Base-by-base conservation (phyloP, 352 stramenopile genomes). In the Phytophthora megakarya region DNA sequence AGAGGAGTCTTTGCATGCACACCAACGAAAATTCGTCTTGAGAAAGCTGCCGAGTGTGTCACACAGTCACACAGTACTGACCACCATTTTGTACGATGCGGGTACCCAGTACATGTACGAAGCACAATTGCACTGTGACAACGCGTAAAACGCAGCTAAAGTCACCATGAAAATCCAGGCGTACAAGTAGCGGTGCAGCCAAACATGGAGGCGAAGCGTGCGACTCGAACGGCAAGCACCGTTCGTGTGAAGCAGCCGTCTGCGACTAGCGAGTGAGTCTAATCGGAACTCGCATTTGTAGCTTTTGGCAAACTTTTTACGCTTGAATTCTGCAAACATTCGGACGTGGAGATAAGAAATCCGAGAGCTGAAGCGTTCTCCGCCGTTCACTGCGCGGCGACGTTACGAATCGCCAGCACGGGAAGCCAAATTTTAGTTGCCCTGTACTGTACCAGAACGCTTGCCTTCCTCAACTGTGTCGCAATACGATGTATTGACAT, bases 211-310 rank as follows among this genome's bases (percentile, higher is more conserved):
- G 15, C 21, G 10, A 67, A 44, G 48, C 64, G 58, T 72, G 51
- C 23, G 62, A 70, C 62, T 70, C 60, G 19, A 28, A 23, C 10
- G 25, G 55, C 23, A 3, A 37, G 33, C 43, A 49, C 32, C 40
- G 28, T 59, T 65, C 47, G 40, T 32, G 42, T 54, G 50, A 37
- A 61, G 52, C 38, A 45, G 53, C 46, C 42, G 63, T 61, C 32
- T 26, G 43, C 63, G 57, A 72, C 57, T 72, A 63, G 63, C 37
- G 63, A 71, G 44, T 39, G 54, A 55, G 53, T 37, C 53, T 54
- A 28, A 53, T 68, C 40, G 28, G 38, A 22, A n/a, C 23, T 57
- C 37, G 51, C 42, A 44, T 30, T 46, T 28, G 37, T 37, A 18
- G 11, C 6, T n/a, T 39, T 50, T 12, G n/a, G 6, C 30, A 11